Conservation (phyloP, 345 rosid species). For the Eucalyptus shirleyi region DNA sequence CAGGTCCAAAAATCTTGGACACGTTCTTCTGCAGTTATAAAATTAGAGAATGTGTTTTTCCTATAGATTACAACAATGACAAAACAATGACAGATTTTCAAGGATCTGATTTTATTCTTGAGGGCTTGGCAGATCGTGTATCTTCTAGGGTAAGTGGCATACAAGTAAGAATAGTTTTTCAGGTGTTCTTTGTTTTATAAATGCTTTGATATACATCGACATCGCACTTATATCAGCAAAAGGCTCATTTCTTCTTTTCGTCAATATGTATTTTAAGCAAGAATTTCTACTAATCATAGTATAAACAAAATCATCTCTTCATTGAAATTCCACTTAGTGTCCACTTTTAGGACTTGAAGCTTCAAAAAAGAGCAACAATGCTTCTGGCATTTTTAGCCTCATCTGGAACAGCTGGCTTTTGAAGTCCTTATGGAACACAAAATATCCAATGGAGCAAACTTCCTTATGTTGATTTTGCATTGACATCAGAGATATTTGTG, state of each 20-base stretch:
- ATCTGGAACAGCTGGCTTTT: constrained; percentile 60
- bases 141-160: constrained; percentile 24
- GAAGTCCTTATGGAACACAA: constrained; percentile 40
- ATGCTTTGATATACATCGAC: not conserved
- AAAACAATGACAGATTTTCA: not conserved
- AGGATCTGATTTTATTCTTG: constrained; percentile 29
- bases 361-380: constrained; percentile 42
- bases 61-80: constrained; percentile 9
- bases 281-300: not conserved
- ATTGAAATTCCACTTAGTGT: not conserved
- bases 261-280: not conserved
- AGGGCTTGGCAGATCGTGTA: constrained; percentile 65
- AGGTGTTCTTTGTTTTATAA: not conserved
- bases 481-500: constrained; percentile 37
- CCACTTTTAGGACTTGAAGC: constrained; percentile 59
- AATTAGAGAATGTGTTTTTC: constrained; percentile 5
- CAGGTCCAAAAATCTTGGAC: constrained; percentile 56
- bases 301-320: not conserved
- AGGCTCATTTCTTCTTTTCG: not conserved
- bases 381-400: constrained; percentile 62
- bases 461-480: constrained; percentile 61
- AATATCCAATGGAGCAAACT: constrained; percentile 35
- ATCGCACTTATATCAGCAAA: not conserved
- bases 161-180: constrained; percentile 9
- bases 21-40: constrained; percentile 33